These are phyloP conservation scores for Inga laurina DNA, from an alignment of 306 rosid genomes.

Conservation along the genomic window DNA sequence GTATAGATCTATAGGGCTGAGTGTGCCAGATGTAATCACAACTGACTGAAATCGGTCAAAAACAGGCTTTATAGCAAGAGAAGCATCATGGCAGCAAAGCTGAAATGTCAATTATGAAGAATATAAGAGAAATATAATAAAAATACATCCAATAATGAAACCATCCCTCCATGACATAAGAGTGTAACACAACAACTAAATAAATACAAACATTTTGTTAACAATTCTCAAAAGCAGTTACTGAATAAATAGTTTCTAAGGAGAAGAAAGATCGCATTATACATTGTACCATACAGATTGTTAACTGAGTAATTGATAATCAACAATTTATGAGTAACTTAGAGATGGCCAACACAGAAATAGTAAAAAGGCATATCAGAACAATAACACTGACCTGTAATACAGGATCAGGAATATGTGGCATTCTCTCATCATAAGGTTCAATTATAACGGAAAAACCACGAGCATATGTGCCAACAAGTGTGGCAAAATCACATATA, in stretches of 20 bases:
- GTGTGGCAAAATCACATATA: constrained; percentile 91
- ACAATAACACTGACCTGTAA: constrained; percentile 63
- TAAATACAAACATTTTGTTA: not conserved
- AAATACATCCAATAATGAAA: constrained; percentile 12
- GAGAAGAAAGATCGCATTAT: not conserved
- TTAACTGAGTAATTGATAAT: not conserved
- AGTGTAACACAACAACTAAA: not conserved
- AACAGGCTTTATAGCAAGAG: constrained; percentile 96
- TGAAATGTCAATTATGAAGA: constrained; percentile 46
- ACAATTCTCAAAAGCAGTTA: not conserved
- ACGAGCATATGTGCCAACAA: constrained; percentile 87
- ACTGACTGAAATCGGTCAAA: constrained; percentile 92
- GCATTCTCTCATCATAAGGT: constrained; percentile 98
- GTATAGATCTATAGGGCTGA: constrained; percentile 93
- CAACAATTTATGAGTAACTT: not conserved
- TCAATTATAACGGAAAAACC: constrained; percentile 93
- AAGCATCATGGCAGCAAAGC: constrained; percentile 98
- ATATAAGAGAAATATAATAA: constrained; percentile 9
- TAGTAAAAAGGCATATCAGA: constrained; percentile 10
- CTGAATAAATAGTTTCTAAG: not conserved
- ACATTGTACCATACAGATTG: not conserved
- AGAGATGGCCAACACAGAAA: constrained; percentile 8
- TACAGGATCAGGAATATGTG: constrained; percentile 97
- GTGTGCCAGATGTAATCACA: constrained; percentile 93
- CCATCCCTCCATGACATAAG: not conserved